These are phyloP conservation scores for Canna indica DNA, from an alignment of 176 grass and related monocot species.

Conservation along the genomic window DNA sequence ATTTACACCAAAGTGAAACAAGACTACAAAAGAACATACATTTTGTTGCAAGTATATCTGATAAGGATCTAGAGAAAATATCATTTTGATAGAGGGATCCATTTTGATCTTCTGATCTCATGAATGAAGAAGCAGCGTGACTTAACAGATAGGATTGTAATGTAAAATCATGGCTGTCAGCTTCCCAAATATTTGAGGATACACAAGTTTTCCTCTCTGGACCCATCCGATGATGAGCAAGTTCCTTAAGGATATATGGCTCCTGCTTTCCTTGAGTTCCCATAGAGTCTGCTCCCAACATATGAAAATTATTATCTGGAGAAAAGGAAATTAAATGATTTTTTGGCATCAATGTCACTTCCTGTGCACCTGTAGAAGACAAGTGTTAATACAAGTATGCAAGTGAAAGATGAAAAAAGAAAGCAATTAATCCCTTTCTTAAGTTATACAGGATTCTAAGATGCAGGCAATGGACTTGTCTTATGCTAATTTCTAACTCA, in stretches of 20 bases:
- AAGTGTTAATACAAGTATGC: not conserved
- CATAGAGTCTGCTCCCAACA: slow-evolving; percentile 31
- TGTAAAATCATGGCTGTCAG: slow-evolving; percentile 37
- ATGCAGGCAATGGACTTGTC: not conserved
- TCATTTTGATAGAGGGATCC: slow-evolving; percentile 46
- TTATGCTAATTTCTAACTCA: not conserved
- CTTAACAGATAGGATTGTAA: slow-evolving; percentile 34
- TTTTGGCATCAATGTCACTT: slow-evolving; percentile 34
- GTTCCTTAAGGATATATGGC: slow-evolving; percentile 32
- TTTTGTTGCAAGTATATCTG: slow-evolving; percentile 67
- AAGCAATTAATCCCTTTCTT: not conserved
- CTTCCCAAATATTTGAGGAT: slow-evolving; percentile 25
- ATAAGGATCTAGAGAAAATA: slow-evolving; percentile 65
- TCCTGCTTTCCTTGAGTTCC: slow-evolving; percentile 24
- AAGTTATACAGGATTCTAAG: not conserved
- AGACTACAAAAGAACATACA: slow-evolving; percentile 30
- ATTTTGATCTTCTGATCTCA: slow-evolving; percentile 24
- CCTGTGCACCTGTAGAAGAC: slow-evolving; percentile 27
- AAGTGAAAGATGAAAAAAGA: not conserved
- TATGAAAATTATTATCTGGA: slow-evolving; percentile 43
- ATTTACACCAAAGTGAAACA: not conserved
- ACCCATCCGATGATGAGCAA: slow-evolving; percentile 38
- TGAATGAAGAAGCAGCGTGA: slow-evolving; percentile 13
- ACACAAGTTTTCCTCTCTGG: slow-evolving; percentile 35
- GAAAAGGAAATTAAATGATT: slow-evolving; percentile 58